phyloP scores from a whole-genome alignment of 805 yeast genomes.

The Myxozyma mucilagina region DNA sequence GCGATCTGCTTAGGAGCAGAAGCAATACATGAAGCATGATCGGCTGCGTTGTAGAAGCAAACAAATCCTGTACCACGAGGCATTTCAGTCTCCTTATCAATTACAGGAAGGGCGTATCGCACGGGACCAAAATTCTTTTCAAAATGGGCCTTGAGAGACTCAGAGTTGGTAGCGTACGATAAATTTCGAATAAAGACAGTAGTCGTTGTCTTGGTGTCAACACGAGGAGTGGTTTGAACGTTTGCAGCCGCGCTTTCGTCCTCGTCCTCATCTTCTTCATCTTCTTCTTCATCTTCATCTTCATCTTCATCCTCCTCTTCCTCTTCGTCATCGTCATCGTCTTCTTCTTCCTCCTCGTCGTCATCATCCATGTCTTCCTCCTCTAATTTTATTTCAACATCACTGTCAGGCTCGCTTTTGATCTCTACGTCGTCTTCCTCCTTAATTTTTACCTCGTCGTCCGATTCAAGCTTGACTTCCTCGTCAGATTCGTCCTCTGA shows the following conservation, averaged over 20 bases:
- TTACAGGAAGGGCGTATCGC: slow-evolving; percentile 89
- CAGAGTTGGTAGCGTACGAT: slow-evolving; percentile 91
- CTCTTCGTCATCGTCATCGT: slow-evolving; percentile 24
- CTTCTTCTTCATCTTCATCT: slow-evolving; percentile 19
- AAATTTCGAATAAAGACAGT: slow-evolving; percentile 88
- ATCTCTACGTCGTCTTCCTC: slow-evolving; percentile 38
- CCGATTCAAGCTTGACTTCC: slow-evolving; percentile 36
- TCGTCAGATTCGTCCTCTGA: slow-evolving; percentile 42
- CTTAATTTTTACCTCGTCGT: slow-evolving; percentile 41
- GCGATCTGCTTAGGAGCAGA: slow-evolving; percentile 75
- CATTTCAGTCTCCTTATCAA: slow-evolving; percentile 78
- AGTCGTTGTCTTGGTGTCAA: slow-evolving; percentile 41
- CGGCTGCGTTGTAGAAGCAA: slow-evolving; percentile 66
- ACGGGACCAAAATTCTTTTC: slow-evolving; percentile 74
- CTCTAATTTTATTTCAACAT: slow-evolving; percentile 38
- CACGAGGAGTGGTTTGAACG: slow-evolving; percentile 5
- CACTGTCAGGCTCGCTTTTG: slow-evolving; percentile 39
- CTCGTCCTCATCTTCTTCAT: slow-evolving; percentile 29
- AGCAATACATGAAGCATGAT: slow-evolving; percentile 65
- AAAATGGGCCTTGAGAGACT: slow-evolving; percentile 75
- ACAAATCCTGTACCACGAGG: slow-evolving; percentile 96
- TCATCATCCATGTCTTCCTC: slow-evolving; percentile 33
- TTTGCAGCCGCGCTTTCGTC: slow-evolving; percentile 8
- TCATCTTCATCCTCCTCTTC: slow-evolving; percentile 25
- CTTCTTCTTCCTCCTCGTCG: slow-evolving; percentile 26